phyloP scores from a whole-genome alignment of 495 filamentous ascomycete species.

The Podospora didyma region DNA sequence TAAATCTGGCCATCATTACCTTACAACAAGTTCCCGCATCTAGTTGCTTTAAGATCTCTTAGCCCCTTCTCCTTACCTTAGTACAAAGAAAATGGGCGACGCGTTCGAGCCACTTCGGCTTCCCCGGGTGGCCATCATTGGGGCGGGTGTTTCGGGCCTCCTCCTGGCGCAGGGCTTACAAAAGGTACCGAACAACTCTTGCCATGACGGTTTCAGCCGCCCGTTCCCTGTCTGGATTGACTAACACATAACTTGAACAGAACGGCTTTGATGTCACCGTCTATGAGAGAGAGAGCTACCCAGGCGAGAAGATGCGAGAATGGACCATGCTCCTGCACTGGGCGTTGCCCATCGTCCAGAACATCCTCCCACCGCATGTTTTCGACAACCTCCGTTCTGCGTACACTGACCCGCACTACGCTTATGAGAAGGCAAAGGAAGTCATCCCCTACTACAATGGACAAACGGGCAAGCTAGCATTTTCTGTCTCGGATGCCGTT shows the following conservation, averaged over 20 bases:
- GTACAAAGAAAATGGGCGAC: background rate
- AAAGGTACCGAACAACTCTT: background rate
- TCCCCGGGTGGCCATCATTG: conserved; percentile 2
- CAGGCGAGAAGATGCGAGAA: conserved; percentile 10
- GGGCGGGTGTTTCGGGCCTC: conserved; percentile 2
- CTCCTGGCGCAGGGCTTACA: conserved; percentile 6
- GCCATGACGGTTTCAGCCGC: too few relatives aligned
- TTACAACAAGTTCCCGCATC: too few relatives aligned
- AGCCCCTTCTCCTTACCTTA: background rate
- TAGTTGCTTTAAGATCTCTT: too few relatives aligned
- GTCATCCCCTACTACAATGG: conserved; percentile 7
- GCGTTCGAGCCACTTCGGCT: background rate
- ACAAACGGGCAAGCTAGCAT: background rate
- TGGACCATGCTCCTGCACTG: conserved; percentile 19
- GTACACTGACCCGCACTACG: conserved; percentile 1
- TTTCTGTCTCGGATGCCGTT: background rate
- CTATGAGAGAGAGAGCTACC: conserved; percentile 6
- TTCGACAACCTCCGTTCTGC: conserved; percentile 4
- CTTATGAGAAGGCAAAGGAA: conserved; percentile 4
- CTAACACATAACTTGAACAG: background rate
- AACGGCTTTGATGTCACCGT: conserved; percentile 6
- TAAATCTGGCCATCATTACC: too few relatives aligned
- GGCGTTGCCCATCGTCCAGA: conserved; percentile 9
- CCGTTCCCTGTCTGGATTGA: too few relatives aligned
- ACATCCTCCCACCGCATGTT: conserved; percentile 6